A percentile compares a stretch with the other conserved stretches of the same genome.
Evolutionary conservation across 306 rosid genomes (phyloP).

Genomic region (Pyrus betulifolia): DNA sequence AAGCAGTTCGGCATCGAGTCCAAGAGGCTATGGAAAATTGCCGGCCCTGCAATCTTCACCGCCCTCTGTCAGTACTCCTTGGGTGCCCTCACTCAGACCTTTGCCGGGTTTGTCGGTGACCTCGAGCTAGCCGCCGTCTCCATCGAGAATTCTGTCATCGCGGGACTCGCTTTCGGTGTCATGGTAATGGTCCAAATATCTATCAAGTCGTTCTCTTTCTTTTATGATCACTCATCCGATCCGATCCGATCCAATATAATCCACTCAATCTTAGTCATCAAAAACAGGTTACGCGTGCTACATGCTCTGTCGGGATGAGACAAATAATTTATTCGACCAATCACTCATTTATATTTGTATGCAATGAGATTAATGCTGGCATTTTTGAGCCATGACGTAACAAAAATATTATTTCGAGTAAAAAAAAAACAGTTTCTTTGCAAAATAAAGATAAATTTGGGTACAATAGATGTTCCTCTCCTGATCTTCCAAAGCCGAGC

Average conservation of each 20-base stretch:
- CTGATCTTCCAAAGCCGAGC: too few species aligned
- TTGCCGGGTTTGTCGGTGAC: conserved; percentile 40
- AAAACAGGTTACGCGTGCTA: too few species aligned
- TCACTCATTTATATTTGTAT: too few species aligned
- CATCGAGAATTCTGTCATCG: conserved; percentile 60
- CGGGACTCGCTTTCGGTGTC: conserved; percentile 62
- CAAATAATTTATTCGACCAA: too few species aligned
- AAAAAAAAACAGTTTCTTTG: fast-evolving
- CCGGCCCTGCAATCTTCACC: conserved; percentile 59
- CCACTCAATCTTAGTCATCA: too few species aligned
- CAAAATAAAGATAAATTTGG: fast-evolving
- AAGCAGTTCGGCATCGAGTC: conserved; percentile 25
- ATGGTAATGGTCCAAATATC: conserved; percentile 32
- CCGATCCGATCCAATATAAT: too few species aligned
- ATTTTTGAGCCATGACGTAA: too few species aligned
- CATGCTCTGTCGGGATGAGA: too few species aligned
- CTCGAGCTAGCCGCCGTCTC: conserved; percentile 68
- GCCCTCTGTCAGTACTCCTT: conserved; percentile 44
- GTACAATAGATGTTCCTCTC: fast-evolving
- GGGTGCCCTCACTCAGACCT: conserved; percentile 62
- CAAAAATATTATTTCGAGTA: too few species aligned
- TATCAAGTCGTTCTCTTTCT: too few species aligned
- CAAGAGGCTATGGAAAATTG: conserved; percentile 41
- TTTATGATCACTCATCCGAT: too few species aligned
- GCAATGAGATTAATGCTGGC: too few species aligned